Evolutionary conservation across 352 stramenopile species (phyloP).

Genomic region (Thalassiosira mediterranea): DNA sequence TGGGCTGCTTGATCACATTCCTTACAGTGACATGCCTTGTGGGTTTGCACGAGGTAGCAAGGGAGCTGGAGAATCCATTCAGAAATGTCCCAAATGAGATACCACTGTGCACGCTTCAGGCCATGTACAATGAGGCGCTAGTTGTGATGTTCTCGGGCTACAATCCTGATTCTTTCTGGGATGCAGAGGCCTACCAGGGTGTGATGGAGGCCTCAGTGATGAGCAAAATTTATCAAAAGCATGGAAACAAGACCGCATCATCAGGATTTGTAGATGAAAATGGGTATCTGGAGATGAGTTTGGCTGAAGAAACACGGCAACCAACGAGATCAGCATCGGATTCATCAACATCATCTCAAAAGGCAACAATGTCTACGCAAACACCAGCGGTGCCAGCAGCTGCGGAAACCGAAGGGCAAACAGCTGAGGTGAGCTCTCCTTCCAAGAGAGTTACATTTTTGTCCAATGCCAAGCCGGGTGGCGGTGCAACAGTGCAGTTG

Average conservation of each 20-base stretch:
- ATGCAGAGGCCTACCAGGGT: conserved; percentile 41
- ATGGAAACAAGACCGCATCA: not conserved
- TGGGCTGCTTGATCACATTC: conserved; percentile 62
- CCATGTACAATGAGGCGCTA: conserved; percentile 76
- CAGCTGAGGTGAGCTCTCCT: not conserved
- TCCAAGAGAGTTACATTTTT: conserved; percentile 5
- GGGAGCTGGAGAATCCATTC: conserved; percentile 82
- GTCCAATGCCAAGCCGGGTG: not conserved
- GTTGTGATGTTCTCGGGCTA: conserved; percentile 76
- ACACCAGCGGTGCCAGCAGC: not conserved
- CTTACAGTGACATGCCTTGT: conserved; percentile 64
- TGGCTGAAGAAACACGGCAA: not conserved
- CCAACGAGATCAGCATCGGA: too few species aligned
- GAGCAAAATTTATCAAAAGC: conserved; percentile 17
- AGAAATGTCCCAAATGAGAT: conserved; percentile 80
- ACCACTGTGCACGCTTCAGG: conserved; percentile 66
- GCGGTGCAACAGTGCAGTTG: conserved; percentile 17
- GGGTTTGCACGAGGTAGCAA: conserved; percentile 74
- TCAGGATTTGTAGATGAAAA: conserved; percentile 3
- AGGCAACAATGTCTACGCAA: too few species aligned
- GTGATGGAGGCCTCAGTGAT: conserved; percentile 31
- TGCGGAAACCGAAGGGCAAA: not conserved
- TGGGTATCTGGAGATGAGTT: not conserved
- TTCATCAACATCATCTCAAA: too few species aligned
- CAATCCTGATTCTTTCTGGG: conserved; percentile 75